Evolutionary conservation across 257 asterid species (phyloP).

Genomic region (Solanum ossicruentum): DNA sequence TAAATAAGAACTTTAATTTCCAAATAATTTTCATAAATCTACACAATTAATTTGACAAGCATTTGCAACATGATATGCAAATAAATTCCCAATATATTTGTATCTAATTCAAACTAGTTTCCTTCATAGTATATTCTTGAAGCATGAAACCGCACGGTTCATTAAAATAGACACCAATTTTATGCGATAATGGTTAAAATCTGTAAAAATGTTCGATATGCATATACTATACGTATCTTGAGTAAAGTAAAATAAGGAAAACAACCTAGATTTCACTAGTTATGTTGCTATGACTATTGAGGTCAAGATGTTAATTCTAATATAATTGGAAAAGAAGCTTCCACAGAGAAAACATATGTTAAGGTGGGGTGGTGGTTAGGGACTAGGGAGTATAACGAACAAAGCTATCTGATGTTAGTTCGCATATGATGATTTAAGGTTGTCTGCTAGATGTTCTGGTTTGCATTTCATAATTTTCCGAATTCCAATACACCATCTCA

Average conservation of each 20-base stretch:
- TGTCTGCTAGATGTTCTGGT: neutral
- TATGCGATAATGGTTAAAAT: neutral
- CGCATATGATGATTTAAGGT: neutral
- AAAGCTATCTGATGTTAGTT: neutral
- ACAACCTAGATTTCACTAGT: no score
- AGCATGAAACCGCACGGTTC: neutral
- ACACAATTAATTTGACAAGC: neutral
- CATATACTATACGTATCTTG: no score
- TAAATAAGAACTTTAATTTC: neutral
- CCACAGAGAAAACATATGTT: neutral
- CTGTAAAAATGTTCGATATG: no score
- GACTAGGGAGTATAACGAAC: neutral
- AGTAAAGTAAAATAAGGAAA: no score
- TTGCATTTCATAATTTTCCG: neutral
- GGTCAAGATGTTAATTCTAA: no score
- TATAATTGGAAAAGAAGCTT: neutral
- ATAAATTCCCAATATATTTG: no score
- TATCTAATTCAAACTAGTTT: no score
- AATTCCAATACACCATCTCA: slow-evolving; percentile 2
- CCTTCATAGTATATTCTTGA: neutral
- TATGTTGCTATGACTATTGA: no score
- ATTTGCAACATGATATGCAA: neutral
- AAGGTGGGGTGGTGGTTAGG: neutral
- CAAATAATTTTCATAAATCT: neutral
- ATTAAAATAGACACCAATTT: no score